A percentile compares a stretch with the other conserved stretches of the same genome.
These are phyloP conservation scores for Canavalia ensiformis DNA, from an alignment of 306 rosid species.

Conservation along the genomic window DNA sequence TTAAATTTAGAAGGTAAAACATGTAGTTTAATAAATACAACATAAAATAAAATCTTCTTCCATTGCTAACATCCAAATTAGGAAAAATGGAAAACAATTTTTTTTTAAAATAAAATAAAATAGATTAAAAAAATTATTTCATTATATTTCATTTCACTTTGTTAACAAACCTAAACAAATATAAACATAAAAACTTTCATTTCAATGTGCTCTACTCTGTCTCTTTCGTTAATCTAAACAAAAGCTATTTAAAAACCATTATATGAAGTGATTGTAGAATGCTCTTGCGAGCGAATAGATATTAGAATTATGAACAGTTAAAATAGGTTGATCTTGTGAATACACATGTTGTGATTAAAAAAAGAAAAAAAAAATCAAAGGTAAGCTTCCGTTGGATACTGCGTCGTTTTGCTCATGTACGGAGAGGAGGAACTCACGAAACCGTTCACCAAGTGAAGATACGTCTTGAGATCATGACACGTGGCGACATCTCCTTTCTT, in stretches of 20 bases:
- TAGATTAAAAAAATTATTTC: too few relatives aligned
- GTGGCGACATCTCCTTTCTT: conserved; percentile 54
- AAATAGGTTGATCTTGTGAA: not conserved
- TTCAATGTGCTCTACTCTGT: too few relatives aligned
- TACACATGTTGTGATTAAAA: not conserved
- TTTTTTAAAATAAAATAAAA: too few relatives aligned
- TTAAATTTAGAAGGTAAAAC: not conserved
- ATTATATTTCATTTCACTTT: too few relatives aligned
- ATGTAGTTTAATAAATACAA: not conserved
- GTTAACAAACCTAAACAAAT: too few relatives aligned
- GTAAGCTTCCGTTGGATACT: conserved; percentile 35
- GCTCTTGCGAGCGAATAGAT: not conserved
- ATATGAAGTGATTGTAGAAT: not conserved
- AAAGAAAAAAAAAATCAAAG: not conserved
- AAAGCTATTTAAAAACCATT: not conserved
- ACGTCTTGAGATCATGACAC: conserved; percentile 62
- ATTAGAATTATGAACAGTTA: not conserved
- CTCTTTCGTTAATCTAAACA: not conserved
- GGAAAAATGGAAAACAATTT: too few relatives aligned
- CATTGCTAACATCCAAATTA: too few relatives aligned
- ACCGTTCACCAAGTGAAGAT: conserved; percentile 52
- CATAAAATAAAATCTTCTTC: too few relatives aligned
- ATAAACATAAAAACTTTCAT: too few relatives aligned
- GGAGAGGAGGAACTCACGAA: conserved; percentile 52
- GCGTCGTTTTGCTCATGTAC: not conserved